Evolutionary conservation across 116 monocot species (phyloP).

Genomic region (Cymodocea nodosa): DNA sequence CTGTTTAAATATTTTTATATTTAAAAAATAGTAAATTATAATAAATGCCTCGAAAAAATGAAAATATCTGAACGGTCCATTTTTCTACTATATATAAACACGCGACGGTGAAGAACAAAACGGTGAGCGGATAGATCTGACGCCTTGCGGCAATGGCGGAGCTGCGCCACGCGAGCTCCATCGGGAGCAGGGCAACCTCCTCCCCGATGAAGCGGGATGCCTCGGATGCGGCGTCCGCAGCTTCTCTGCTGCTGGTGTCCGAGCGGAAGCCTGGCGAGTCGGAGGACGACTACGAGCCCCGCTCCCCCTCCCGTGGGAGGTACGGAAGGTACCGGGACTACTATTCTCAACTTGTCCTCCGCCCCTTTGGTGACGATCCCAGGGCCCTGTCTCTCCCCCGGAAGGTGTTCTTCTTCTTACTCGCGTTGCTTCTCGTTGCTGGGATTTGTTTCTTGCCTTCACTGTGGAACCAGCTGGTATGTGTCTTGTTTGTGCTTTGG

Average conservation of each 20-base stretch:
- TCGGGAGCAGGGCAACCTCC: conserved; percentile 15
- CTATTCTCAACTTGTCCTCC: conserved; percentile 1
- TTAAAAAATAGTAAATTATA: no score
- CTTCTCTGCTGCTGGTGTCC: not conserved
- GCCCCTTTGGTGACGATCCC: not conserved
- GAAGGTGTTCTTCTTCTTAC: conserved; percentile 4
- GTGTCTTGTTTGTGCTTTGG: not conserved
- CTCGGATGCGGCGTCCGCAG: conserved; percentile 1
- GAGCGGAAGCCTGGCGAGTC: not conserved
- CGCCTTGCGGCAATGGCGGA: conserved; percentile 18
- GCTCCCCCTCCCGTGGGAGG: conserved; percentile 6
- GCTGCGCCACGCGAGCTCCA: conserved; percentile 25
- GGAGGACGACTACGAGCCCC: conserved; percentile 4
- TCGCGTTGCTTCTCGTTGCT: conserved; percentile 5
- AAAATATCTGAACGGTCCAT: no score
- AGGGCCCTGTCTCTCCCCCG: not conserved
- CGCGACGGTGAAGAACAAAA: no score
- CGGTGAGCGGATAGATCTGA: no score
- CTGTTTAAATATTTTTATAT: no score
- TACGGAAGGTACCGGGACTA: conserved; percentile 11
- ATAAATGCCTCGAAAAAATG: no score
- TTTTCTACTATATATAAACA: no score
- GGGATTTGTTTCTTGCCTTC: conserved; percentile 9
- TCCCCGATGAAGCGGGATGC: conserved; percentile 16
- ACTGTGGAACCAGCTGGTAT: conserved; percentile 24